phyloP scores from a whole-genome alignment of 2,329 filamentous ascomycete species.

The Colletotrichum agaves region DNA sequence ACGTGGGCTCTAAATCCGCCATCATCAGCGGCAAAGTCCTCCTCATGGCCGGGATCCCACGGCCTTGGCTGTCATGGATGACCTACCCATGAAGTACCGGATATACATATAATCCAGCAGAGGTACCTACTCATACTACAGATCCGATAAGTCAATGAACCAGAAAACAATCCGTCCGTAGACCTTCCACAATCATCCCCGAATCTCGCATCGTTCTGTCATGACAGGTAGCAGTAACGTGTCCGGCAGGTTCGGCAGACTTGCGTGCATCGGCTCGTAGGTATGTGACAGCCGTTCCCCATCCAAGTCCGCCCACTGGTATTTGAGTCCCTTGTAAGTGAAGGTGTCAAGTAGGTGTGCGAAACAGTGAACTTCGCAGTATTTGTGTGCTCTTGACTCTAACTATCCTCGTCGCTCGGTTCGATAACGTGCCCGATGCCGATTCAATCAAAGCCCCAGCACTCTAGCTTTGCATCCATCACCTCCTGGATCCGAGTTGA shows the following conservation, averaged over 20 bases:
- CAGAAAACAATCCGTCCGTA: neutral
- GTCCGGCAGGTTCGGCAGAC: neutral
- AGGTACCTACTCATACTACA: neutral
- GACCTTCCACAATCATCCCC: neutral
- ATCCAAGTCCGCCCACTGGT: neutral
- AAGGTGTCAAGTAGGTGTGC: neutral
- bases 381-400: neutral
- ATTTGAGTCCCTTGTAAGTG: neutral
- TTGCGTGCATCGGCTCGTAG: neutral
- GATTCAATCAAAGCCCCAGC: neutral
- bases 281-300: neutral
- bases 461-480: neutral
- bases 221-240: neutral
- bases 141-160: neutral
- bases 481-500: neutral
- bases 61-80: neutral
- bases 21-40: neutral
- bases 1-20: neutral
- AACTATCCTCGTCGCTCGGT: accelerated
- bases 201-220: neutral
- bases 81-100: neutral
- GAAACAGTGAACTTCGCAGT: neutral
- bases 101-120: neutral
- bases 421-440: neutral
- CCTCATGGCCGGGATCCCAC: neutral